These are phyloP conservation scores for Alternaria dauci DNA, from an alignment of 2,329 filamentous ascomycete genomes.

Conservation along the genomic window DNA sequence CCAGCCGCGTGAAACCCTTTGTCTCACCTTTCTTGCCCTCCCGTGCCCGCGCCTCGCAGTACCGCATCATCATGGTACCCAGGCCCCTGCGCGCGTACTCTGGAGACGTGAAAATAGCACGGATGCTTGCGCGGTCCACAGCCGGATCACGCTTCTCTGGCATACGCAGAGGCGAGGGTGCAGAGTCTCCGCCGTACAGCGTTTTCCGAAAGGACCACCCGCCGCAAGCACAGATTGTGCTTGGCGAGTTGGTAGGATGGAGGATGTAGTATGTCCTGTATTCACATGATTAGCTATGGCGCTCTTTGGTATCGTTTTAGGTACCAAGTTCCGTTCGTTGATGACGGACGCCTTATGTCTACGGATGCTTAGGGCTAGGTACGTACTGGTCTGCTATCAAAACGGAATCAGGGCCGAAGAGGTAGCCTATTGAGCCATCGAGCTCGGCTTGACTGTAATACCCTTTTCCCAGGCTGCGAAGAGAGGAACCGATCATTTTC, in stretches of 20 bases:
- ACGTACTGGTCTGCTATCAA: constrained; percentile 40
- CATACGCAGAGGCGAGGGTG: constrained; percentile 40
- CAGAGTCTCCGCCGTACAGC: constrained; percentile 46
- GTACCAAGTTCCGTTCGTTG: neutral
- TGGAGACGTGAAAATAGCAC: constrained; percentile 49
- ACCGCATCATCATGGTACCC: constrained; percentile 51
- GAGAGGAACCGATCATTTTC: constrained; percentile 39
- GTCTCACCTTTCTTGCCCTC: constrained; percentile 24
- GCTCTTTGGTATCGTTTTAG: neutral
- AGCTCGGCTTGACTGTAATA: constrained; percentile 47
- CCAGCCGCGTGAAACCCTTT: constrained; percentile 39
- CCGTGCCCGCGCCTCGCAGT: constrained; percentile 42
- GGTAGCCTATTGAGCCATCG: constrained; percentile 48
- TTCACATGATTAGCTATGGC: neutral
- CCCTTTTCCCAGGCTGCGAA: constrained; percentile 36
- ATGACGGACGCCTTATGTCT: constrained; percentile 13
- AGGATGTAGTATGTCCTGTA: constrained; percentile 47
- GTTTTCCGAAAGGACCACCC: constrained; percentile 50
- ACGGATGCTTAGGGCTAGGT: neutral
- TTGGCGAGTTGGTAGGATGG: constrained; percentile 29
- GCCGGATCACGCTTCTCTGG: constrained; percentile 41
- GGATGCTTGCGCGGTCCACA: constrained; percentile 43
- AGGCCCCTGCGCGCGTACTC: constrained; percentile 39
- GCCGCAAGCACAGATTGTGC: constrained; percentile 44
- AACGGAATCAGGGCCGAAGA: constrained; percentile 48